A percentile compares a stretch with the other conserved stretches of the same genome.
Evolutionary conservation across 1,284 basidiomycete genomes (phyloP).

Genomic region (Malassezia slooffiae): DNA sequence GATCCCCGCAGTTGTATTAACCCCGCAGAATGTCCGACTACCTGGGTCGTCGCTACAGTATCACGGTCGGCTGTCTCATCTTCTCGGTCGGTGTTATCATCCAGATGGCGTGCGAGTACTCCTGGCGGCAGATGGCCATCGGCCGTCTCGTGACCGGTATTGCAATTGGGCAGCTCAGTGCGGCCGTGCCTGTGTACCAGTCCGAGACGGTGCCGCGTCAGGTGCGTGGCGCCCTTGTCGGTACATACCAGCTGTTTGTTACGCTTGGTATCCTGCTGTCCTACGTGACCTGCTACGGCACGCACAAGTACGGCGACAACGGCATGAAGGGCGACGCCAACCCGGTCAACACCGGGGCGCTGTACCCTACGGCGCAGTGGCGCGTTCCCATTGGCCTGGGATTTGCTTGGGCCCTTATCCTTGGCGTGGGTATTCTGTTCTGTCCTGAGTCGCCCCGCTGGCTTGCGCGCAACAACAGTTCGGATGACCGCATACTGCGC

Average conservation of each 20-base stretch:
- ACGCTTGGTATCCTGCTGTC: slow-evolving; percentile 60
- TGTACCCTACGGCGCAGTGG: slow-evolving; percentile 60
- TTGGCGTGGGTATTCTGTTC: slow-evolving; percentile 60
- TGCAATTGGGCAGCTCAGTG: slow-evolving; percentile 50
- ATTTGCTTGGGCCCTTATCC: slow-evolving; percentile 59
- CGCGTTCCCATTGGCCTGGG: slow-evolving; percentile 61
- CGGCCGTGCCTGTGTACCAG: slow-evolving; percentile 65
- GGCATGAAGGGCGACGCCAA: no score
- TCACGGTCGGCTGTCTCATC: slow-evolving; percentile 58
- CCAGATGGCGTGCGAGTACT: slow-evolving; percentile 42
- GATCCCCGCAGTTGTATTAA: no score
- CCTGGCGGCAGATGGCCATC: slow-evolving; percentile 50
- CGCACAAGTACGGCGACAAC: slow-evolving; percentile 20
- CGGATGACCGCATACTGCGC: slow-evolving; percentile 53
- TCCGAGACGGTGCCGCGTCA: slow-evolving; percentile 65
- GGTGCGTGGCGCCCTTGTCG: slow-evolving; percentile 63
- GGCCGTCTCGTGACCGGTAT: slow-evolving; percentile 58
- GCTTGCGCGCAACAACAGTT: slow-evolving; percentile 53
- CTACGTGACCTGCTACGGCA: slow-evolving; percentile 50
- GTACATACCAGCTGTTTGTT: slow-evolving; percentile 53
- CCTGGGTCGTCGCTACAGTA: slow-evolving; percentile 61
- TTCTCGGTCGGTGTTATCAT: slow-evolving; percentile 63
- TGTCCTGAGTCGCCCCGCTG: slow-evolving; percentile 67
- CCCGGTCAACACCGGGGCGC: no score
- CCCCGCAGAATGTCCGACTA: slow-evolving; percentile 49